These are phyloP conservation scores for Sporothrix inflata DNA, from an alignment of 2,329 filamentous ascomycete species.

Conservation along the genomic window DNA sequence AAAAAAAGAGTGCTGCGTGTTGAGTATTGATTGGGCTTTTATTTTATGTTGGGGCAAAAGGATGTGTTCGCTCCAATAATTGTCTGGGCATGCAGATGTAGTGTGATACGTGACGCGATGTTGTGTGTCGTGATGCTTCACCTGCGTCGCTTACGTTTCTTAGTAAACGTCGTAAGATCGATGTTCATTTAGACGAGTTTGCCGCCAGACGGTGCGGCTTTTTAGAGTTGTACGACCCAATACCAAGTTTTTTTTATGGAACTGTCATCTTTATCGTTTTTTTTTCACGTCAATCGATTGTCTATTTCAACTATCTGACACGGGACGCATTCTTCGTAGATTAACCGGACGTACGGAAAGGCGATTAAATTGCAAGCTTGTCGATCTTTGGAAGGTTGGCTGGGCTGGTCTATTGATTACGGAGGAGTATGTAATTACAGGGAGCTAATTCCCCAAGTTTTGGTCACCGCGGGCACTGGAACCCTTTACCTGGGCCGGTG, in stretches of 20 bases:
- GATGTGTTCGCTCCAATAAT: too few relatives aligned
- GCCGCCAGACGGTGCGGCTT: constrained; percentile 1
- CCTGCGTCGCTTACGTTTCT: not conserved
- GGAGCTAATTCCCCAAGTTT: not conserved
- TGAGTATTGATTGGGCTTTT: too few relatives aligned
- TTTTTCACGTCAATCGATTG: not conserved
- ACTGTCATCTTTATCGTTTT: not conserved
- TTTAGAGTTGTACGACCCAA: constrained; percentile 1
- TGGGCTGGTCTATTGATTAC: too few relatives aligned
- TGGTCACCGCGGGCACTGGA: not conserved
- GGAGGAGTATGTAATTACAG: too few relatives aligned
- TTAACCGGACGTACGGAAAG: not conserved
- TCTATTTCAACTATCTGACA: not conserved
- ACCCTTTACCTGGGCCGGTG: too few relatives aligned
- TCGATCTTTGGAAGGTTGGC: not conserved
- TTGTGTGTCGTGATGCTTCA: not conserved
- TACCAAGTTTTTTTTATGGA: too few relatives aligned
- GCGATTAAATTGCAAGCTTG: not conserved
- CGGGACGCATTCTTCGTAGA: not conserved
- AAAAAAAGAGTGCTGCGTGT: too few relatives aligned
- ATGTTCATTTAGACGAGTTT: constrained; percentile 5
- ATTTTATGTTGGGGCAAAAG: not conserved
- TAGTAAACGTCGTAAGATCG: not conserved
- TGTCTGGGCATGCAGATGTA: not conserved
- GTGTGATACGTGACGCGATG: not conserved